A percentile compares a stretch with the other conserved stretches of the same genome.
phyloP scores from a whole-genome alignment of 2,329 filamentous ascomycete genomes.

The Tolypocladium guangdongense region DNA sequence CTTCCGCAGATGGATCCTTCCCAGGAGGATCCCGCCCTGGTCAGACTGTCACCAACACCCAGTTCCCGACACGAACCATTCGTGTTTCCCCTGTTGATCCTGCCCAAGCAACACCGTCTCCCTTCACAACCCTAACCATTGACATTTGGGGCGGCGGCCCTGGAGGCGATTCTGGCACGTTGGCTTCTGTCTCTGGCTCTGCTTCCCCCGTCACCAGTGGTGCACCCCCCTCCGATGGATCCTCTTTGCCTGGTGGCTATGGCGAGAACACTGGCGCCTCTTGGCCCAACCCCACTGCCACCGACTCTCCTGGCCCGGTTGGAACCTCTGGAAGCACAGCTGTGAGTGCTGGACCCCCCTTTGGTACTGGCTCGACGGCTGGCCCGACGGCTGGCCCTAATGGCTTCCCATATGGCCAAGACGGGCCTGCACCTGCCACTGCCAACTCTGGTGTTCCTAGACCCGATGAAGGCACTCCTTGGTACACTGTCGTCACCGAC shows the following conservation, averaged over 20 bases:
- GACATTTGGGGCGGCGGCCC: conserved; percentile 19
- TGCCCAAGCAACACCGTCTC: conserved; percentile 6
- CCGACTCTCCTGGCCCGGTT: conserved; percentile 5
- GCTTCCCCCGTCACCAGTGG: conserved; percentile 6
- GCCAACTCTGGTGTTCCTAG: neutral
- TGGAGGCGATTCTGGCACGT: conserved; percentile 4
- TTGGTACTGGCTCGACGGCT: neutral
- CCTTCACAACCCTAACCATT: conserved; percentile 25
- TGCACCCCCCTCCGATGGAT: conserved; percentile 6
- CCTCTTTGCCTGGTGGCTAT: conserved; percentile 4
- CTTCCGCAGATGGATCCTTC: conserved; percentile 3
- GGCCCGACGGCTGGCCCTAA: neutral
- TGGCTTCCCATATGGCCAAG: neutral
- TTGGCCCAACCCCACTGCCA: conserved; percentile 7
- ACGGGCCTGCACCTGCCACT: conserved; percentile 2
- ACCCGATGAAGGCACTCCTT: neutral
- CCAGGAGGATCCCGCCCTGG: conserved; percentile 7
- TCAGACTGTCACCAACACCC: conserved; percentile 8
- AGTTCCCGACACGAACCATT: conserved; percentile 14
- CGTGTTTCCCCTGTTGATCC: conserved; percentile 13
- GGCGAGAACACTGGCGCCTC: conserved; percentile 7
- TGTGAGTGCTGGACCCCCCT: neutral
- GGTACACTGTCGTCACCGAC: conserved; percentile 12
- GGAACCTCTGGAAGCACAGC: conserved; percentile 5
- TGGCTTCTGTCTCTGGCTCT: conserved; percentile 4